These are phyloP conservation scores for Fusarium odoratissimum DNA, from an alignment of 2,329 filamentous ascomycete genomes.

Conservation along the genomic window DNA sequence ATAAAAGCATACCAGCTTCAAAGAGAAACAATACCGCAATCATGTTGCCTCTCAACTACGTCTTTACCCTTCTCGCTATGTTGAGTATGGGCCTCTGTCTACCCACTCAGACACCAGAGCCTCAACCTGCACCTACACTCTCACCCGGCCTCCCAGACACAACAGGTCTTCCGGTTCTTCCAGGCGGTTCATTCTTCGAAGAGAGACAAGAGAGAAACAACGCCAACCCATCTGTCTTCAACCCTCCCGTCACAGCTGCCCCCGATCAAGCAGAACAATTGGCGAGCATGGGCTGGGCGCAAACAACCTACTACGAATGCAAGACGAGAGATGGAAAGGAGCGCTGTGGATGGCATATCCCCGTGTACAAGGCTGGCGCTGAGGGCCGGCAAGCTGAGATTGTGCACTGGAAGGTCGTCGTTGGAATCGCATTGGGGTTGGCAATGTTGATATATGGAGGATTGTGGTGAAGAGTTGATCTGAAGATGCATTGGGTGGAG, in stretches of 20 bases:
- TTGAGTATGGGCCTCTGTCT: slow-evolving; percentile 21
- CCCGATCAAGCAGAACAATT: slow-evolving; percentile 47
- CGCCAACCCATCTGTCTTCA: slow-evolving; percentile 41
- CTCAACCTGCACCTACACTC: slow-evolving; percentile 18
- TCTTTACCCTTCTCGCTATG: slow-evolving; percentile 11
- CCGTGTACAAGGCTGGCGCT: slow-evolving; percentile 45
- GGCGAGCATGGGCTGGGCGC: slow-evolving; percentile 48
- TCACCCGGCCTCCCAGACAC: slow-evolving; percentile 10
- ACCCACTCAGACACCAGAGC: slow-evolving; percentile 24
- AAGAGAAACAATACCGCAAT: neutral
- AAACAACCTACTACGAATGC: slow-evolving; percentile 52
- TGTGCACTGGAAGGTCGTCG: slow-evolving; percentile 30
- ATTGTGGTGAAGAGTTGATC: slow-evolving; percentile 10
- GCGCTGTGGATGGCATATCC: slow-evolving; percentile 53
- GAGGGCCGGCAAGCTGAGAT: slow-evolving; percentile 38
- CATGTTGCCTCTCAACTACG: slow-evolving; percentile 9
- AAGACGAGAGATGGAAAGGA: slow-evolving; percentile 46
- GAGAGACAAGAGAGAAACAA: slow-evolving; percentile 31
- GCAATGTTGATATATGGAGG: slow-evolving; percentile 17
- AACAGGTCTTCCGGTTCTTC: neutral
- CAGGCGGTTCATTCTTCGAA: neutral
- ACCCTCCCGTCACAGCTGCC: slow-evolving; percentile 49
- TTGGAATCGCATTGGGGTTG: slow-evolving; percentile 22
- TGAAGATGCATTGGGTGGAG: slow-evolving; percentile 19
- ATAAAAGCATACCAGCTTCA: neutral